Base-by-base conservation (phyloP, 371 early-diverging fungal species). In the Saksenaea vasiformis region DNA sequence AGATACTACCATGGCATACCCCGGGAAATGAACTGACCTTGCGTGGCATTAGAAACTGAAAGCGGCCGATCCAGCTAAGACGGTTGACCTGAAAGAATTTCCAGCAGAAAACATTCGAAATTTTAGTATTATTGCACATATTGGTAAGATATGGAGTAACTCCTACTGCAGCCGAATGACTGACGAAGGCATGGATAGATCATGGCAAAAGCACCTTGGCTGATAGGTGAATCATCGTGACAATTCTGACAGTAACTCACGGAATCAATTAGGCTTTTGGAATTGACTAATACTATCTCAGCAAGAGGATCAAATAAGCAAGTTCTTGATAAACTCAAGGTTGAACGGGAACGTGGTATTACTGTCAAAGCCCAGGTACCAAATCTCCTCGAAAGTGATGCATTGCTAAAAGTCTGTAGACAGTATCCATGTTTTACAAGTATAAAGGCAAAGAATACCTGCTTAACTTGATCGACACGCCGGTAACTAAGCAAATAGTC, bases 121-220 rank as follows among this genome's bases (percentile, higher is more conserved):
- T 78, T 98, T 98, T 75, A 92, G 92, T 66, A 97, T 98, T 62
- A 97, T 98, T 70, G 98, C 98, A 5, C 98, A 98, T 75, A 95
- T 96, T 43, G 95, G 92, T 88, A 84, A 64, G 41, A 59, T 31
- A 31, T 4, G 31, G 7, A 31, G 4, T 31, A 31, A 31, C 7
- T n/a, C n/a, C n/a, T n/a, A n/a, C n/a, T n/a, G n/a, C n/a, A n/a
- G n/a, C n/a, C n/a, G n/a, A n/a, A n/a, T n/a, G n/a, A n/a, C n/a
- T n/a, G n/a, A n/a, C n/a, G n/a, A n/a, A n/a, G n/a, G n/a, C n/a
- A n/a, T n/a, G n/a, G n/a, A 31, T 31, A 67, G 94, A 96, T 77
- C 96, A 96, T 79, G 97, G 97, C 37, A 96, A 96, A 68, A 93
- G 94, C 66, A 98, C 98, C 3, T 80, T 98, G 27, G 96, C 98